A percentile compares a stretch with the other conserved stretches of the same genome.
phyloP scores from a whole-genome alignment of 2,329 filamentous ascomycete species.

The Pezicula radicicola region DNA sequence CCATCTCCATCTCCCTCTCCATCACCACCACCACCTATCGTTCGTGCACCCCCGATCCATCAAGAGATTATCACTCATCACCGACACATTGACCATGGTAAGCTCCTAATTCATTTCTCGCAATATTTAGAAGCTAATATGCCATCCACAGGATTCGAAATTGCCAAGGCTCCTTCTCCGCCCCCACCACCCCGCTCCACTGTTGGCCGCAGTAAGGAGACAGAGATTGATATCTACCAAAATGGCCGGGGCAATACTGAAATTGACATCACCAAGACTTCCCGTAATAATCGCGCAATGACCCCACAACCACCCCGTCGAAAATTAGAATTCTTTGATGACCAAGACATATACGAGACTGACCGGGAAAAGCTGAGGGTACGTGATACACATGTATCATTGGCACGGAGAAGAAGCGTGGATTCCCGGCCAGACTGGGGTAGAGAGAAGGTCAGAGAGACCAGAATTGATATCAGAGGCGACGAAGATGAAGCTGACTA shows the following conservation, averaged over 20 bases:
- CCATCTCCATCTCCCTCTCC: constrained; percentile 16
- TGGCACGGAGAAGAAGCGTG: constrained; percentile 21
- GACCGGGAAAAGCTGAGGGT: constrained; percentile 25
- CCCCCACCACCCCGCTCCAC: constrained; percentile 25
- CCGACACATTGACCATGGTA: constrained; percentile 82
- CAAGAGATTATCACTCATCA: constrained; percentile 82
- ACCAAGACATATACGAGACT: constrained; percentile 63
- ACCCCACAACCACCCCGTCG: constrained; percentile 16
- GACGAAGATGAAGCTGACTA: constrained; percentile 52
- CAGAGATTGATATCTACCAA: constrained; percentile 58
- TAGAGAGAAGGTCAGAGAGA: constrained; percentile 18
- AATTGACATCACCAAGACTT: constrained; percentile 44
- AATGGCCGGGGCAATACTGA: constrained; percentile 52
- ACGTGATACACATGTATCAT: constrained; percentile 31
- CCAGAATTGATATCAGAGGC: constrained; percentile 23
- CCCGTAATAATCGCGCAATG: constrained; percentile 7
- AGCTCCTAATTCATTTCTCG: constrained; percentile 22
- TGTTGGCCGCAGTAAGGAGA: constrained; percentile 34
- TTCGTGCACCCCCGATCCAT: constrained; percentile 76
- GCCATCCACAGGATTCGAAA: constrained; percentile 22
- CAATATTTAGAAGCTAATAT: constrained; percentile 29
- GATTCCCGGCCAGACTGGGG: constrained; percentile 12
- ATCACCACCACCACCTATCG: constrained; percentile 51
- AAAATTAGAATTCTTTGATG: constrained; percentile 51
- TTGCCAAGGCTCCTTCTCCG: constrained; percentile 16